Conservation (phyloP, 371 early-diverging fungal genomes). For the Mucor racemosus region DNA sequence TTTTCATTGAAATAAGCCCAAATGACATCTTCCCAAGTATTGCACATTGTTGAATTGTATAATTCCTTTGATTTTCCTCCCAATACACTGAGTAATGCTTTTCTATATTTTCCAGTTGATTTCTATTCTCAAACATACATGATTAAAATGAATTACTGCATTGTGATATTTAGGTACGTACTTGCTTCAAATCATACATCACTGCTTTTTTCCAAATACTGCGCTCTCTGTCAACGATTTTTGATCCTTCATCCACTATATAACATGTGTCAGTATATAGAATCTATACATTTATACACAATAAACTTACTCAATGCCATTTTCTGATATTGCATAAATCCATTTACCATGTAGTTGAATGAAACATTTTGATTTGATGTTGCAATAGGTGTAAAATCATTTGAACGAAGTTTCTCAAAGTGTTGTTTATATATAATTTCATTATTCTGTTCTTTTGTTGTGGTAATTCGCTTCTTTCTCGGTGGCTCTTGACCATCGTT, state of each 20-base stretch:
- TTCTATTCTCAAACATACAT: slow-evolving; percentile 2
- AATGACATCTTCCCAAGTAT: slow-evolving; percentile 44
- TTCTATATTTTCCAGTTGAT: not conserved
- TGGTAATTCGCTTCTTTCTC: slow-evolving; percentile 1
- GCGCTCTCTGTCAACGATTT: slow-evolving; percentile 3
- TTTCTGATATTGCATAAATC: slow-evolving; percentile 10
- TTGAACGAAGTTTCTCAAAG: not conserved
- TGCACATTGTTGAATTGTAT: slow-evolving; percentile 17
- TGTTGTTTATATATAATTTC: not conserved
- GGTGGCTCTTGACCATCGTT: slow-evolving; percentile 4
- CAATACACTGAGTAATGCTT: not conserved
- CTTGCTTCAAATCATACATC: slow-evolving; percentile 10
- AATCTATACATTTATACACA: not conserved
- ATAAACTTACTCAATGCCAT: slow-evolving; percentile 12
- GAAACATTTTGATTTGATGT: not conserved
- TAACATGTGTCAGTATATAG: not conserved
- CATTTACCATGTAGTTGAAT: slow-evolving; percentile 12
- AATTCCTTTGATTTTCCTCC: slow-evolving; percentile 9
- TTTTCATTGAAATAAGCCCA: slow-evolving; percentile 39
- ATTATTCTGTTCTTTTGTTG: not conserved
- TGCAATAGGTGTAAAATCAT: not conserved
- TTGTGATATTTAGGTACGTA: not conserved
- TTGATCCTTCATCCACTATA: not conserved
- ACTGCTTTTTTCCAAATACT: slow-evolving; percentile 9
- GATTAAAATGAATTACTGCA: slow-evolving; percentile 1